phyloP scores from a whole-genome alignment of 2,329 filamentous ascomycete species.

The Apiospora pterosperma region DNA sequence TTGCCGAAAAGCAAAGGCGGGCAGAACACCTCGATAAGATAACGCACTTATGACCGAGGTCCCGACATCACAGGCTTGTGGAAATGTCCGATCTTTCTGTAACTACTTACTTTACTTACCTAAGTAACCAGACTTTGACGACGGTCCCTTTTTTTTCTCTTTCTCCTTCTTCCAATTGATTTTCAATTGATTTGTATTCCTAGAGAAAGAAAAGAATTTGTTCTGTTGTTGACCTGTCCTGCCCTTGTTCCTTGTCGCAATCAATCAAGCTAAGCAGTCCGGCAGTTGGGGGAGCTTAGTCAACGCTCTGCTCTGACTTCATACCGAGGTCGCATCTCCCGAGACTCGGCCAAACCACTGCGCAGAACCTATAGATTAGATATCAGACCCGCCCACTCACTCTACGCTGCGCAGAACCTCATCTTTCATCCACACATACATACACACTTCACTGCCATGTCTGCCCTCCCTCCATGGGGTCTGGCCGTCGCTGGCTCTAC shows the following conservation, averaged over 20 bases:
- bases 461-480: constrained; percentile 81
- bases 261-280: not conserved
- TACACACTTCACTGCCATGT: constrained; percentile 38
- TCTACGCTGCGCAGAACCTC: constrained; percentile 16
- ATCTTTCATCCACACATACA: constrained; percentile 44
- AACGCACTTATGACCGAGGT: not conserved
- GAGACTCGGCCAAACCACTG: not conserved
- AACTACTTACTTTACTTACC: too few species aligned
- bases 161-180: too few species aligned
- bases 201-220: not conserved
- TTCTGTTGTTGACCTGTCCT: not conserved
- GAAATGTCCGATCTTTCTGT: not conserved
- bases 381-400: not conserved
- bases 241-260: not conserved
- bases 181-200: not conserved
- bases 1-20: not conserved
- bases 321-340: constrained; percentile 1
- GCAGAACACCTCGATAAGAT: not conserved
- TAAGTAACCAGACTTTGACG: too few species aligned
- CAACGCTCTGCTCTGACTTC: not conserved
- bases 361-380: not conserved
- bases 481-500: constrained; percentile 88
- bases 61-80: not conserved
- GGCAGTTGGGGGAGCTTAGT: not conserved
- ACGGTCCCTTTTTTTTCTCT: too few species aligned